Evolutionary conservation across 345 rosid species (phyloP).

Genomic region (Sapria himalayana): DNA sequence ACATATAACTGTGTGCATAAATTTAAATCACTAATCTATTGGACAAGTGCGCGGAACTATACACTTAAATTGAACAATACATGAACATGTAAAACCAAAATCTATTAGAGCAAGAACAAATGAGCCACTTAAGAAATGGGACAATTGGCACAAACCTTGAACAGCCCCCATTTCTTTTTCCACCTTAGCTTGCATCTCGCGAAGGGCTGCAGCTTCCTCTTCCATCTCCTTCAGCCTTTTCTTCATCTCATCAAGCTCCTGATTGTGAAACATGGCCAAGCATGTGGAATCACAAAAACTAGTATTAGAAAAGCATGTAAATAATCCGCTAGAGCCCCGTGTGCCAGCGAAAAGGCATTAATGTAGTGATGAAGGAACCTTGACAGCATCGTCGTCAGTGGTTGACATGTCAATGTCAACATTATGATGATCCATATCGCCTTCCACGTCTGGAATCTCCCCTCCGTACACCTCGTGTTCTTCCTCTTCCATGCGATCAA

Average conservation of each 20-base stretch:
- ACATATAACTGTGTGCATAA: too few species aligned
- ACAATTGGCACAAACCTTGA: constrained; percentile 29
- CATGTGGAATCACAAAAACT: background rate
- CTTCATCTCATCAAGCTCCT: constrained; percentile 98
- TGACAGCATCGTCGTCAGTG: constrained; percentile 62
- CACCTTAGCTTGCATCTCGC: constrained; percentile 97
- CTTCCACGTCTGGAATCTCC: constrained; percentile 83
- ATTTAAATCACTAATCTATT: too few species aligned
- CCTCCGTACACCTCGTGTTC: constrained; percentile 96
- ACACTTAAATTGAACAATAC: too few species aligned
- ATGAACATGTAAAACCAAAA: background rate
- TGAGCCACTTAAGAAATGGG: background rate
- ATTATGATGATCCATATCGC: constrained; percentile 45
- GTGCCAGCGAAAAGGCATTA: background rate
- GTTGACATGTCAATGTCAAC: constrained; percentile 56
- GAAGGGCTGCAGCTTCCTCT: constrained; percentile 92
- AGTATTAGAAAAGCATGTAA: background rate
- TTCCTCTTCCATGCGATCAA: constrained; percentile 94
- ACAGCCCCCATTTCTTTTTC: constrained; percentile 92
- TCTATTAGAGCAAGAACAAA: background rate
- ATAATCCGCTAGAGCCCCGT: background rate
- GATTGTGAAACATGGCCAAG: constrained; percentile 7
- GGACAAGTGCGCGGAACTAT: too few species aligned
- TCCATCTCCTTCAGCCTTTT: constrained; percentile 91
- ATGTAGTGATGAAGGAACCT: constrained; percentile 19